Evolutionary conservation across 805 yeast genomes (phyloP), one percentile per base, ranked within the genome.

Genomic region (Barnettozyma siamensis): DNA sequence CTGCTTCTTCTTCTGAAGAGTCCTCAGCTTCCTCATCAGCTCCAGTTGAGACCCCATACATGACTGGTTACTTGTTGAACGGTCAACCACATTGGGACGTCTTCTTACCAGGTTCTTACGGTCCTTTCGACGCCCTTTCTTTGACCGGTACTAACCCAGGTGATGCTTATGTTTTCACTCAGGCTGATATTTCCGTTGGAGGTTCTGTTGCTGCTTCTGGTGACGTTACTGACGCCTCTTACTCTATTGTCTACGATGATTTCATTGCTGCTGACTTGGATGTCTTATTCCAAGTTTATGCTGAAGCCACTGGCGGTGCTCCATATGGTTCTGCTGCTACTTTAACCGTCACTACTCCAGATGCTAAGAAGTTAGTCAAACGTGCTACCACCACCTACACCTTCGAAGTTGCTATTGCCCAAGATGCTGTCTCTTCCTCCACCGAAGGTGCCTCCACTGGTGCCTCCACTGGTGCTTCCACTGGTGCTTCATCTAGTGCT

Each of bases 1-100:
- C 57, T 6, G 41, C 54, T 21, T 37, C 47, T 11, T 39, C 55
- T 4, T 17, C 44, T n/a, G 40, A 41, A 2, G 38, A 44, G 4
- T 26, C 43, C 16, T 31, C 43, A 13, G 40, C 50, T 15, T 27
- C 52, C 24, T 38, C 50, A 20, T 33, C 54, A 7, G 17, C 31
- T 19, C 32, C 51, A 19, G 37, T 34, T 11, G 36, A 34, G 17
- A 43, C 52, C 27, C 53, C 55, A 46, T 54, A 48, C 51, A 47
- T 53, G 36, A 45, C 53, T 28, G 58, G 58, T 49, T 49, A 44
- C 50, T 36, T 53, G 27, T 21, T n/a, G 28, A 45, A 43, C 21
- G 58, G 57, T 41, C 51, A 51, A 47, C 58, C 58, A 53, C 49
- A 49, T 35, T 54, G 48, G 48, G 53, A 54, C 29, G 35, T 53